Evolutionary conservation across 306 rosid genomes (phyloP).

Genomic region (Vigna angularis): DNA sequence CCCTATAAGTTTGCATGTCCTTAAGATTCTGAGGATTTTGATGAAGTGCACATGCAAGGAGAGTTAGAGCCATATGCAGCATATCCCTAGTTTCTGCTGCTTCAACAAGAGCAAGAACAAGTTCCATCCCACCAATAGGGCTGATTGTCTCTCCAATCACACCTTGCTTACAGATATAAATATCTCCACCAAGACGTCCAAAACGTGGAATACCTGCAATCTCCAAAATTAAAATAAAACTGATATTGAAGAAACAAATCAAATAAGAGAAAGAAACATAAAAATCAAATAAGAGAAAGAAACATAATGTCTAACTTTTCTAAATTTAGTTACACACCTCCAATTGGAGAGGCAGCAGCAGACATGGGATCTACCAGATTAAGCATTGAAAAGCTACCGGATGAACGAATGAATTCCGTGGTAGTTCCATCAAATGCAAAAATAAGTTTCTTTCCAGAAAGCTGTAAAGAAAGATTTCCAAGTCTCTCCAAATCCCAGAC

Average conservation of each 20-base stretch:
- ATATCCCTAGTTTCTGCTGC: slow-evolving; percentile 97
- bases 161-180: slow-evolving; percentile 80
- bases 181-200: slow-evolving; percentile 97
- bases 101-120: slow-evolving; percentile 91
- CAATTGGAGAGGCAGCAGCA: slow-evolving; percentile 99
- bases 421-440: slow-evolving; percentile 98
- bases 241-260: slow-evolving; percentile 29
- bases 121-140: slow-evolving; percentile 91
- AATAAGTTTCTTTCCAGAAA: slow-evolving; percentile 93
- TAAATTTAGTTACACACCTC: slow-evolving; percentile 74
- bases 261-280: slow-evolving; percentile 29
- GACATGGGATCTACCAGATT: slow-evolving; percentile 99
- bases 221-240: slow-evolving; percentile 39
- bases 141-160: slow-evolving; percentile 89
- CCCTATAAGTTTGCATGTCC: slow-evolving; percentile 95
- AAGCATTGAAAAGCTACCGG: slow-evolving; percentile 89
- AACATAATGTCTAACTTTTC: slow-evolving; percentile 30
- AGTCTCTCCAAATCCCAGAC: slow-evolving; percentile 99
- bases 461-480: slow-evolving; percentile 89
- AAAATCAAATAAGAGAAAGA: slow-evolving; percentile 27
- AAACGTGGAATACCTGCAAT: slow-evolving; percentile 95
- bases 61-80: slow-evolving; percentile 92
- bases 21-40: slow-evolving; percentile 92
- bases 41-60: slow-evolving; percentile 90
- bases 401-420: slow-evolving; percentile 71